phyloP scores from a whole-genome alignment of 441 rosid genomes.

The Theobroma grandiflorum region DNA sequence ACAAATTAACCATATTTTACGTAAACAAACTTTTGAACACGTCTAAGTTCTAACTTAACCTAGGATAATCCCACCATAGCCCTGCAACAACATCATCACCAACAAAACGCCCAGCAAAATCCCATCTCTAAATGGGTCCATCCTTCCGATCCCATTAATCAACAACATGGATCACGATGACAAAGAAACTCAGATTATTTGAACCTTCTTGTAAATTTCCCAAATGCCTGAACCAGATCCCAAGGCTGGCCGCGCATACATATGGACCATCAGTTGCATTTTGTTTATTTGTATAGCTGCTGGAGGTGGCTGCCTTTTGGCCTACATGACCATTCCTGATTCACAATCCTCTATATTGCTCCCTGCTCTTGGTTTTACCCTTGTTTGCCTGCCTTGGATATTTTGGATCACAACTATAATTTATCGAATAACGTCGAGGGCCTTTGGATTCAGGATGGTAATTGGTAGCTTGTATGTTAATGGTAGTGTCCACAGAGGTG shows the following conservation, averaged over 20 bases:
- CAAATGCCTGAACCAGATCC: constrained; percentile 75
- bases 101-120: background rate
- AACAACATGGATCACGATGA: constrained; percentile 44
- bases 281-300: constrained; percentile 44
- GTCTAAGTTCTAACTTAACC: constrained; percentile 27
- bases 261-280: constrained; percentile 56
- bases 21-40: constrained; percentile 43
- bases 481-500: background rate
- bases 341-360: constrained; percentile 50
- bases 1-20: constrained; percentile 33
- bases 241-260: constrained; percentile 46
- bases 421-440: constrained; percentile 68
- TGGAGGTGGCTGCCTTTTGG: constrained; percentile 58
- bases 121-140: constrained; percentile 18
- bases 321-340: constrained; percentile 56
- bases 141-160: constrained; percentile 22
- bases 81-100: background rate
- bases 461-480: constrained; percentile 49
- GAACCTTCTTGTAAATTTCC: background rate
- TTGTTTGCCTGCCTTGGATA: constrained; percentile 83
- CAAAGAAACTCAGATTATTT: constrained; percentile 19
- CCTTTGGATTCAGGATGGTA: constrained; percentile 63
- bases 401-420: constrained; percentile 70
- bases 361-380: constrained; percentile 59
- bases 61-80: background rate